phyloP scores from a whole-genome alignment of 2,329 filamentous ascomycete genomes.

The Arthrinium phaeospermum region DNA sequence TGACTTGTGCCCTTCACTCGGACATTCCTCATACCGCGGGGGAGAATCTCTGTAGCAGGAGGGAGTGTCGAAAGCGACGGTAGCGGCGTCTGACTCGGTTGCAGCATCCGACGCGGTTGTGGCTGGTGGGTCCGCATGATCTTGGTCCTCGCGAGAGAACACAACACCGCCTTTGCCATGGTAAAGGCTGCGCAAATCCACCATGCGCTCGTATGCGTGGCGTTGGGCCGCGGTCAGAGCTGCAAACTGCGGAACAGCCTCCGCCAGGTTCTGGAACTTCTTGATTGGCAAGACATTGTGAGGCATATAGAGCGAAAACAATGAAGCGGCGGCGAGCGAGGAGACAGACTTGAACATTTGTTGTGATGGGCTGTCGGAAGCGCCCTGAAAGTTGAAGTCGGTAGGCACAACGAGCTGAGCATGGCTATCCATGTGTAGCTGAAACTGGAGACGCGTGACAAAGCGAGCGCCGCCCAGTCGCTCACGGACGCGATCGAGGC shows the following conservation, averaged over 20 bases:
- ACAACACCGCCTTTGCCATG: conserved; percentile 7
- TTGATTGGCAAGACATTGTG: not conserved
- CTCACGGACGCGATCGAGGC: not conserved
- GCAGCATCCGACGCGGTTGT: not conserved
- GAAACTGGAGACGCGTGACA: conserved; percentile 9
- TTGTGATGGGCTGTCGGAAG: not conserved
- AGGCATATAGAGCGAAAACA: conserved; percentile 6
- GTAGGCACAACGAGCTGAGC: conserved; percentile 3
- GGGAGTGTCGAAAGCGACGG: not conserved
- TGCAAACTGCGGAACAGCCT: not conserved
- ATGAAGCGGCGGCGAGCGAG: not conserved
- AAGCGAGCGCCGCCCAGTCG: not conserved
- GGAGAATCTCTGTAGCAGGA: conserved; percentile 7
- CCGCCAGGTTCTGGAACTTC: not conserved
- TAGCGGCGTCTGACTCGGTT: not conserved
- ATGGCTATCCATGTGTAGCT: not conserved
- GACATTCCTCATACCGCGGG: not conserved
- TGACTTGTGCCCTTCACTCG: not conserved
- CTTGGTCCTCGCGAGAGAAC: not conserved
- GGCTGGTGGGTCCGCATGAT: not conserved
- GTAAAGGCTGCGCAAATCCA: conserved; percentile 8
- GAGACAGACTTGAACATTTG: not conserved
- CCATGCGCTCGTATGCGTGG: conserved; percentile 17
- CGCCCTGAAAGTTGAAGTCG: not conserved
- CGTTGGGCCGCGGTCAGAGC: conserved; percentile 6